phyloP scores from a whole-genome alignment of 257 asterid genomes.

The Solanum neorickii region DNA sequence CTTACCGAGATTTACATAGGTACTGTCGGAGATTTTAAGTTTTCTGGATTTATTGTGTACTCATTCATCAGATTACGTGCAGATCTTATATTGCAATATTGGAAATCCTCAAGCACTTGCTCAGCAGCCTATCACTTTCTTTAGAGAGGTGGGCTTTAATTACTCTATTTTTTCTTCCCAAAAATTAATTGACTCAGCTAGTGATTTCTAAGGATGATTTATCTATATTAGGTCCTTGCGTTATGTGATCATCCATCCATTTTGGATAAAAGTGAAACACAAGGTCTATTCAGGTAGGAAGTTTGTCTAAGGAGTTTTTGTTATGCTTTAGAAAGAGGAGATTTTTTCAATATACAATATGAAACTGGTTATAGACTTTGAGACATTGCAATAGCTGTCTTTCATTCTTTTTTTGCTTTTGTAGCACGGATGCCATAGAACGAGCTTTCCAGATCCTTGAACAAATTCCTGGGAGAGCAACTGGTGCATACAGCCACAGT shows the following conservation, averaged over 20 bases:
- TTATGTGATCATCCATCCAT: slow-evolving; percentile 86
- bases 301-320: neutral
- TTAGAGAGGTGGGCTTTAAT: slow-evolving; percentile 64
- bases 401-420: slow-evolving; percentile 1
- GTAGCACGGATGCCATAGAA: slow-evolving; percentile 86
- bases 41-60: neutral
- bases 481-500: slow-evolving; percentile 99
- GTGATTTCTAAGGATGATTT: neutral
- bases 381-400: neutral
- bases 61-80: slow-evolving; percentile 7
- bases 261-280: slow-evolving; percentile 84
- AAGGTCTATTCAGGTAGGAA: slow-evolving; percentile 73
- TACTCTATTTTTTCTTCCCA: neutral
- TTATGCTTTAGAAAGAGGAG: neutral
- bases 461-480: slow-evolving; percentile 97
- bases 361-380: neutral
- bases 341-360: neutral
- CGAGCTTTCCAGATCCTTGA: slow-evolving; percentile 87
- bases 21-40: neutral
- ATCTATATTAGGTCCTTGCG: slow-evolving; percentile 70
- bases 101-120: slow-evolving; percentile 96
- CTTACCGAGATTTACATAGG: neutral
- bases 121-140: slow-evolving; percentile 92
- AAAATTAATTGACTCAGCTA: neutral
- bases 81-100: slow-evolving; percentile 86